Conservation (phyloP, 2,329 filamentous ascomycete species). For the Fusarium torreyae region DNA sequence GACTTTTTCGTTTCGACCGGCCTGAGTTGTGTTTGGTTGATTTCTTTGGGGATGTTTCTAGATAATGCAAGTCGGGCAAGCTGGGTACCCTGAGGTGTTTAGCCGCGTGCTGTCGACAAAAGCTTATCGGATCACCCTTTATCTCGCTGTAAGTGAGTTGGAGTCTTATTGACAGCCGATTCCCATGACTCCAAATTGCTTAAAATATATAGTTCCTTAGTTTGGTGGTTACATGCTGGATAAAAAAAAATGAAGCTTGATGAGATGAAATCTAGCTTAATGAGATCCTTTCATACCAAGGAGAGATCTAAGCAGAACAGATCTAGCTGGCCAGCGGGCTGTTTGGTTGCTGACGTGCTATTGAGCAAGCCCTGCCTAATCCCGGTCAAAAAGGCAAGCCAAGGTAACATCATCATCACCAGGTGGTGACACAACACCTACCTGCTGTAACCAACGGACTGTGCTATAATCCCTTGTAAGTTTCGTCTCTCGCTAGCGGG, state of each 20-base stretch:
- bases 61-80: conserved; percentile 37
- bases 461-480: neutral
- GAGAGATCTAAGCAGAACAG: conserved; percentile 6
- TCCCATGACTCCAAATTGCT: neutral
- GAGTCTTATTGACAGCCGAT: neutral
- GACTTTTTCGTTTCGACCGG: conserved; percentile 27
- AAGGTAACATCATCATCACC: conserved; percentile 32
- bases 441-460: neutral
- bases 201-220: neutral
- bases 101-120: conserved; percentile 26
- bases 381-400: conserved; percentile 4
- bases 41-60: conserved; percentile 21
- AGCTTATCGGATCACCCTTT: conserved; percentile 27
- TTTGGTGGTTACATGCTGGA: no score
- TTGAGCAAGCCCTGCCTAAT: conserved; percentile 15
- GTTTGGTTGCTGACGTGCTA: conserved; percentile 33
- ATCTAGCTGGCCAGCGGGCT: conserved; percentile 22
- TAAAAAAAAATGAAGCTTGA: neutral
- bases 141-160: conserved; percentile 8
- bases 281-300: neutral
- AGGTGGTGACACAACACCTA: conserved; percentile 30
- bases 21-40: conserved; percentile 28
- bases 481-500: neutral
- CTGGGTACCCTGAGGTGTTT: conserved; percentile 8
- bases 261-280: neutral